Evolutionary conservation across 148 eudicot genomes (phyloP), one percentile per base, ranked within the genome.

Genomic region (Nepenthes gracilis): DNA sequence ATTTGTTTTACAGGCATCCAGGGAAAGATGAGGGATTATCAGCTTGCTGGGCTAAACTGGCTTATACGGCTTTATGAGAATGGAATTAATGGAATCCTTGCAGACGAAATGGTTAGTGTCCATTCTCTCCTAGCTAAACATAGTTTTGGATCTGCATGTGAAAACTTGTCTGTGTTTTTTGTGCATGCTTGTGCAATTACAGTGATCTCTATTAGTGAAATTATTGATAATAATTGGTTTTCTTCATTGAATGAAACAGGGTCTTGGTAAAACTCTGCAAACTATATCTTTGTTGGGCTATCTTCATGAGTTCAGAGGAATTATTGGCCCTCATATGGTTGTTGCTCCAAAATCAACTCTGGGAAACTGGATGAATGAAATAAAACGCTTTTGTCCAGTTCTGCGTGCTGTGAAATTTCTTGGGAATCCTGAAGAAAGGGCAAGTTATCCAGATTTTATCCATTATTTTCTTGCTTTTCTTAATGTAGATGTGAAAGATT

Each of bases 361-460:
- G 62, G 99, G 99, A 8, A 93, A 93, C 63, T 93, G 99, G 99
- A 93, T 93, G 99, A 93, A 93, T 81, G 99, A 93, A 77, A 93
- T 93, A 35, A 81, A 80, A 58, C 90, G 99, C 8, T 93, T 93
- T 71, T 93, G 99, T 63, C 97, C 99, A 15, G 50, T 78, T 68
- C 34, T 93, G 36, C 97, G 99, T 53, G 89, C 99, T 57, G 76
- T 93, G 35, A 93, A 93, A 40, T 86, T 93, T 65, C 84, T 93
- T 36, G 99, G 99, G 51, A 87, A 85, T 70, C 99, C 90, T 2
- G 99, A 93, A 55, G 99, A 93, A 80, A 81, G 99, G 76, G 99
- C 86, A 67, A 64, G 87, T 68, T 9, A 5, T 58, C 12, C 14
- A 56, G 35, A 9, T 57, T 43, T 36, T 64, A 13, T 47, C 43